Conservation (phyloP, 441 rosid genomes). For the Erodium chrysanthum region DNA sequence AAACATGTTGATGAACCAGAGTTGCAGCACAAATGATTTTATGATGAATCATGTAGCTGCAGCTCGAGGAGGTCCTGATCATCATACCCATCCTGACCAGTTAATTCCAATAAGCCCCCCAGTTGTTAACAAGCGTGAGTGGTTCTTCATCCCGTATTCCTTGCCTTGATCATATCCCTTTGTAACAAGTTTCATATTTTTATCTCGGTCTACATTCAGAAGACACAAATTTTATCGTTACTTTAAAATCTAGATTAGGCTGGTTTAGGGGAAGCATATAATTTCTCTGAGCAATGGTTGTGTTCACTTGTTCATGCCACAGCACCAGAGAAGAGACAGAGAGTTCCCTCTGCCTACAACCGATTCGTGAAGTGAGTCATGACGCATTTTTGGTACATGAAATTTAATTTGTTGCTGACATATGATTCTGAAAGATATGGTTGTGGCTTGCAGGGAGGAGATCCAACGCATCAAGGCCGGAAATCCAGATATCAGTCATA, state of each 20-base stretch:
- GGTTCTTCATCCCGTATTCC: too few relatives aligned
- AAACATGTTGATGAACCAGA: conserved; percentile 26
- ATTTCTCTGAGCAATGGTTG: too few relatives aligned
- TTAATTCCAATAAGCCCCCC: conserved; percentile 22
- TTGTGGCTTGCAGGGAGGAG: background rate
- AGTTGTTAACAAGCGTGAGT: conserved; percentile 29
- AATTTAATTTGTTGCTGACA: background rate
- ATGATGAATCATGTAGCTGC: background rate
- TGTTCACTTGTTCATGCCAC: conserved; percentile 13
- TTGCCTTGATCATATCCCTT: too few relatives aligned
- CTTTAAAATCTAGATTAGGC: background rate
- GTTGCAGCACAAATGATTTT: conserved; percentile 20
- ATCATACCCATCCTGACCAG: background rate
- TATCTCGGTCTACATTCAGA: too few relatives aligned
- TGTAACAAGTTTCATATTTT: too few relatives aligned
- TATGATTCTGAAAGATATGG: too few relatives aligned
- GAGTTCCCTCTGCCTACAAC: conserved; percentile 31
- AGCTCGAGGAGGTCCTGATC: conserved; percentile 14
- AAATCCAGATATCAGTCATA: conserved; percentile 92
- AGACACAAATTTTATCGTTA: too few relatives aligned
- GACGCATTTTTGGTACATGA: background rate
- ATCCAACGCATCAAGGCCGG: conserved; percentile 45
- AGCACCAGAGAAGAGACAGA: conserved; percentile 98
- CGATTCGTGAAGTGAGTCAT: conserved; percentile 89
- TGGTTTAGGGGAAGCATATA: too few relatives aligned